phyloP scores from a whole-genome alignment of 2,329 filamentous ascomycete species.

The Diaporthe ilicicola region DNA sequence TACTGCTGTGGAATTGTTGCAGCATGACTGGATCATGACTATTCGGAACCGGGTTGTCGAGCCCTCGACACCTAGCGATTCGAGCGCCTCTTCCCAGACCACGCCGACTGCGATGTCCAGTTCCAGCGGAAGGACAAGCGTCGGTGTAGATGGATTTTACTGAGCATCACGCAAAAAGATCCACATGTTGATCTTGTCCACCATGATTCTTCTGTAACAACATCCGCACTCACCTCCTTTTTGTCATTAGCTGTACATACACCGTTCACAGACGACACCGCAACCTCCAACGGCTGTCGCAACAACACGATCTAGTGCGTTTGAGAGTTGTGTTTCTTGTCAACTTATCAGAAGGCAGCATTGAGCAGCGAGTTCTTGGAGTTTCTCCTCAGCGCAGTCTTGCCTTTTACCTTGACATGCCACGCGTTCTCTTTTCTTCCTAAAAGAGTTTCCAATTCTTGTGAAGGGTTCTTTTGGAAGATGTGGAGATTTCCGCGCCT shows the following conservation, averaged over 20 bases:
- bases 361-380: slow-evolving; percentile 24
- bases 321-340: background rate
- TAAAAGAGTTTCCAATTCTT: background rate
- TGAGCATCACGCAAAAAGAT: slow-evolving; percentile 26
- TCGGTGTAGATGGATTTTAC: slow-evolving; percentile 46
- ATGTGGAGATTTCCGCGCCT: background rate
- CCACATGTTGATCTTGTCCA: background rate
- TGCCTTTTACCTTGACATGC: slow-evolving; percentile 8
- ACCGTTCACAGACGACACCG: background rate
- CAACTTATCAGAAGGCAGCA: slow-evolving; percentile 9
- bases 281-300: background rate
- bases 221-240: background rate
- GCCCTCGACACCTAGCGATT: slow-evolving; percentile 69
- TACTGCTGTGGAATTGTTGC: slow-evolving; percentile 86
- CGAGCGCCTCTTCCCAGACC: slow-evolving; percentile 52
- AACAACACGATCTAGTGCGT: background rate
- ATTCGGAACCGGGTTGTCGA: slow-evolving; percentile 73
- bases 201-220: background rate
- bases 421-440: background rate
- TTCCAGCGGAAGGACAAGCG: slow-evolving; percentile 39
- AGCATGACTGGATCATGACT: slow-evolving; percentile 88
- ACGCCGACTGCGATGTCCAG: slow-evolving; percentile 45
- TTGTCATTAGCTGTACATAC: slow-evolving; percentile 12
- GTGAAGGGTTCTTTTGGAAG: background rate
- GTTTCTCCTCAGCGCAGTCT: slow-evolving; percentile 3